Evolutionary conservation across 2,329 filamentous ascomycete species (phyloP), one percentile per base, ranked within the genome.

Genomic region (Eutypella sp.): DNA sequence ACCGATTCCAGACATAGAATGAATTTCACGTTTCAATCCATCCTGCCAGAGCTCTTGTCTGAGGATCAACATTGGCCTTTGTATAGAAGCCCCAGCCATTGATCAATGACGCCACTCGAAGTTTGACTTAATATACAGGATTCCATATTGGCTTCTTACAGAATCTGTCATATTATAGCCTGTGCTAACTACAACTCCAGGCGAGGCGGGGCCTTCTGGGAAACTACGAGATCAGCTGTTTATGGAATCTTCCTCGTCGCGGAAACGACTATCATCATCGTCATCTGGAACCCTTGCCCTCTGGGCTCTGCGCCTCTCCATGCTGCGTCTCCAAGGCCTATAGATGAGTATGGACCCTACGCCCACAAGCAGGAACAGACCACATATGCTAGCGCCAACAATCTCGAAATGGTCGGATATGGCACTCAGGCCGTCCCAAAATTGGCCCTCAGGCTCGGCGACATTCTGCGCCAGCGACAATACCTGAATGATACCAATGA

Each of bases 401-500:
- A 92, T 79, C 65, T 95, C 89, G 56, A 89, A 96, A 61, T 90
- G 76, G 52, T 96, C 88, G 0, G 87, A 82, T 1, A 86, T 82
- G 1, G 74, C 78, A 41, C 81, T 78, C 0, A 97, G 86, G 1
- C 90, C 91, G 43, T 95, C 84, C 93, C 93, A 97, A 66, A 97
- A 96, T n/a, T 65, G 66, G 0, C 89, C 90, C 15, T 76, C 68
- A 0, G 87, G 85, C 44, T 86, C 74, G 0, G 86, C 84, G 1
- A 92, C 84, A 57, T 91, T 89, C 44, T 88, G 72, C 2, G 89
- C 75, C 9, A 97, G 73, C 2, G 83, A 89, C 10, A 97, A 72
- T 0, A 96, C 70, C 64, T 99, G 93, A 20, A 97, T 78, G 15
- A 86, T 73, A 19, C 92, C 92, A 55, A 97, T 95, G 23, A 93